A percentile compares a stretch with the other conserved stretches of the same genome.
phyloP scores from a whole-genome alignment of 2,329 filamentous ascomycete genomes.

The Curvularia sp. region DNA sequence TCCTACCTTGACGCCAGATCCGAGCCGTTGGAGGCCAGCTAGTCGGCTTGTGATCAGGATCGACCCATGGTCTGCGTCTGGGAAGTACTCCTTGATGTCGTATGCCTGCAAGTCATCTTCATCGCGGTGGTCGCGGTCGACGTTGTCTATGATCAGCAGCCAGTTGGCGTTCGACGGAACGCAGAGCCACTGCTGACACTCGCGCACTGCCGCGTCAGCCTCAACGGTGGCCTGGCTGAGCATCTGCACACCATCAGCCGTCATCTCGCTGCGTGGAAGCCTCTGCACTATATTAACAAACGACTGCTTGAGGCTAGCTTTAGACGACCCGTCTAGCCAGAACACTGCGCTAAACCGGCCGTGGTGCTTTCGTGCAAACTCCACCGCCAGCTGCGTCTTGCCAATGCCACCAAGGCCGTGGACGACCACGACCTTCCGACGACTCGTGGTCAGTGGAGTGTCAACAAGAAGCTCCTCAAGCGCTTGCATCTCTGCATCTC shows the following conservation, averaged over 20 bases:
- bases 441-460: constrained; percentile 2
- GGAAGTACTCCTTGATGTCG: constrained; percentile 27
- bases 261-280: constrained; percentile 22
- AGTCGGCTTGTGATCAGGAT: constrained; percentile 32
- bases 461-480: constrained; percentile 28
- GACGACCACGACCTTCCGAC: constrained; percentile 28
- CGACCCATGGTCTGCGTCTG: constrained; percentile 25
- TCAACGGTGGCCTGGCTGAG: constrained; percentile 19
- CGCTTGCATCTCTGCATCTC: constrained; percentile 29
- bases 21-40: constrained; percentile 23
- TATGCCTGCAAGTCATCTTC: constrained; percentile 24
- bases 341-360: constrained; percentile 20
- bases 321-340: constrained; percentile 25
- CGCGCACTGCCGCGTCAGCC: constrained; percentile 18
- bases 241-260: constrained; percentile 15
- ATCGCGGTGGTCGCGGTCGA: constrained; percentile 24
- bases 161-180: constrained; percentile 20
- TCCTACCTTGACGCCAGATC: constrained; percentile 40
- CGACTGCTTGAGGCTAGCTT: constrained; percentile 24
- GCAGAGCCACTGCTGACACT: constrained; percentile 28
- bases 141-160: constrained; percentile 33
- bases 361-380: constrained; percentile 23
- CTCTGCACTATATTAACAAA: constrained; percentile 21
- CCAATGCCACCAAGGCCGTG: constrained; percentile 30
- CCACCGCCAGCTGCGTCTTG: constrained; percentile 22